phyloP scores from a whole-genome alignment of 2,329 filamentous ascomycete genomes.

The Hypomyces rosellus region DNA sequence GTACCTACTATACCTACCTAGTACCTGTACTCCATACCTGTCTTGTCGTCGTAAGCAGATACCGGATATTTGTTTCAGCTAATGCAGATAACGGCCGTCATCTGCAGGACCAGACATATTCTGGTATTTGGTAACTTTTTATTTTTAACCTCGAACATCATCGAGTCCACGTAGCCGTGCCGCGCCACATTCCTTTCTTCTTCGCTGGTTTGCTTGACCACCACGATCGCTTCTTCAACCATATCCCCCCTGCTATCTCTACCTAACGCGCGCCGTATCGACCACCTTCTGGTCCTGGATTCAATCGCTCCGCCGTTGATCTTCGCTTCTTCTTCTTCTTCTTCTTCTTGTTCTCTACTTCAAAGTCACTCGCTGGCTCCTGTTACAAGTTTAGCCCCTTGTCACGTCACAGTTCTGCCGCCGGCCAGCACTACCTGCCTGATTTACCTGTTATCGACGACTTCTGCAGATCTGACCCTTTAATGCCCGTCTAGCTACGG shows the following conservation, averaged over 20 bases:
- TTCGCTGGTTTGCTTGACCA: neutral
- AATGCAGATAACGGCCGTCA: no score
- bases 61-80: no score
- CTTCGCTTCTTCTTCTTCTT: neutral
- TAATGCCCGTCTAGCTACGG: no score
- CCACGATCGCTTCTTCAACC: neutral
- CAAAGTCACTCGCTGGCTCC: constrained; percentile 7
- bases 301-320: constrained; percentile 5
- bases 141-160: neutral
- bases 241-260: neutral
- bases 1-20: no score
- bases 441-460: neutral
- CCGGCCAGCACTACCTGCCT: neutral
- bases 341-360: neutral
- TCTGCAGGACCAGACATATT: no score
- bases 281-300: constrained; percentile 2
- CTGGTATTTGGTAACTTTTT: no score
- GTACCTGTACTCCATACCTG: no score
- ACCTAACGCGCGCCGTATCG: constrained; percentile 1
- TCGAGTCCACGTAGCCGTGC: constrained; percentile 2
- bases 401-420: neutral
- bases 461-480: constrained; percentile 1
- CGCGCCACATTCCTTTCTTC: neutral
- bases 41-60: no score
- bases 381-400: neutral